Base-by-base conservation (phyloP, 345 rosid genomes). In the Luvunga scandens region DNA sequence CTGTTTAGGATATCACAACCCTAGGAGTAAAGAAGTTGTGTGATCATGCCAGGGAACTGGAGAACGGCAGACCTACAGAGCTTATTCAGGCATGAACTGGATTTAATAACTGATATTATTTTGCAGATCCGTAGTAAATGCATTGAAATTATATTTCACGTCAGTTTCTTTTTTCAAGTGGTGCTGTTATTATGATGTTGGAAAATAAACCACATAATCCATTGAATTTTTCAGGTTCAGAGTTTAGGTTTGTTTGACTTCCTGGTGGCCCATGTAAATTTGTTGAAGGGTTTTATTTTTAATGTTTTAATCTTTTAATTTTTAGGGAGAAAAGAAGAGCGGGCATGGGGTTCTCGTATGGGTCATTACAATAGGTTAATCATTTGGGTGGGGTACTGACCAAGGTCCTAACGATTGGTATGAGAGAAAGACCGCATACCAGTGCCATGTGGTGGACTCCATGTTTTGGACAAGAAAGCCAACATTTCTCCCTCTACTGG, bases 1-100 rank as follows among this genome's bases (percentile, higher is more conserved):
- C 25, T 77, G 9, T 76, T 55, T 67, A 87, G 92, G 85, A 79
- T 38, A 6, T 18, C 53, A 82, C 89, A 6, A 78, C 72, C 34
- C 72, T 10, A 59, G 95, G 95, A 81, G 87, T 93, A 16, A 83
- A 75, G 79, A 80, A 66, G 66, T 77, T 93, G 74, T 82, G 82
- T 55, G 88, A 81, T 59, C 70, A 48, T 80, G 89, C 87, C 50
- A 73, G 80, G 78, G 75, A 70, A 77, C 34, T 66, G 39, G 90
- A 86, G 76, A 86, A 81, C 66, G 77, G 63, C 73, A 60, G 69
- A 81, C 74, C 75, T 16, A 69, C 84, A 75, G 86, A 86, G 73
- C 73, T 68, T 39, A 80, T 56, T 65, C 85, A 90, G 95, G 97
- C 80, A 83, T 72, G 85, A 73, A 25, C 66, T 16, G 13, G 30